Percentiles rank a stretch among this genome's conserved stretches.
phyloP scores from a whole-genome alignment of 2,329 filamentous ascomycete genomes.

The Mariannaea elegans region DNA sequence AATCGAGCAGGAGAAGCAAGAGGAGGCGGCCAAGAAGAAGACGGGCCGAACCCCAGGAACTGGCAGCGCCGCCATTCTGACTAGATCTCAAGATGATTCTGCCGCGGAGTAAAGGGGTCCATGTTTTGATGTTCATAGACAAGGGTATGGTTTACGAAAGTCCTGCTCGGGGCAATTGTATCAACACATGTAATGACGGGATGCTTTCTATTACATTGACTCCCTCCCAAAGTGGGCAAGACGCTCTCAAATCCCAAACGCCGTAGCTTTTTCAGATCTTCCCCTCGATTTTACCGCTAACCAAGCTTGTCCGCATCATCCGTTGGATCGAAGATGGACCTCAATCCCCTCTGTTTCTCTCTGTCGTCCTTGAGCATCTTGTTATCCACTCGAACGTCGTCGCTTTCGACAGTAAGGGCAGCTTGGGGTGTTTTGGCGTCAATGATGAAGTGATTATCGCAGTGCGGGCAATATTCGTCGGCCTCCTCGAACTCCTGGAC shows the following conservation, averaged over 20 bases:
- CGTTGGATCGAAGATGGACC: constrained; percentile 80
- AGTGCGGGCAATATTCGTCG: constrained; percentile 98
- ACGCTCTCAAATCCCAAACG: constrained; percentile 42
- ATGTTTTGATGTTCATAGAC: constrained; percentile 37
- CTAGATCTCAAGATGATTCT: constrained; percentile 62
- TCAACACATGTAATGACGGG: constrained; percentile 47
- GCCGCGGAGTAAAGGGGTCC: constrained; percentile 46
- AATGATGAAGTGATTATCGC: constrained; percentile 97
- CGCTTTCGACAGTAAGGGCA: constrained; percentile 86
- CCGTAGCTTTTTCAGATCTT: constrained; percentile 33
- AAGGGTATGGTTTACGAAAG: constrained; percentile 38
- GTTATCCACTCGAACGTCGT: constrained; percentile 85
- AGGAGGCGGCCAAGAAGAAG: constrained; percentile 98
- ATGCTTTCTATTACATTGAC: constrained; percentile 32
- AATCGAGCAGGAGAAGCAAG: constrained; percentile 99
- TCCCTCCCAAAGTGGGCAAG: constrained; percentile 31
- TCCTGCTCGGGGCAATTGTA: constrained; percentile 46
- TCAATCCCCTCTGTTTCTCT: constrained; percentile 61
- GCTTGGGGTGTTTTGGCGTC: constrained; percentile 88
- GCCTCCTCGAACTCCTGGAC: constrained; percentile 91
- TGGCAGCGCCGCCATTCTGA: constrained; percentile 77
- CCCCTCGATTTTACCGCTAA: constrained; percentile 51
- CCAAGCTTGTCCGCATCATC: constrained; percentile 80
- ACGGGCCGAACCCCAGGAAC: constrained; percentile 76
- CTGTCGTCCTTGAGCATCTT: constrained; percentile 95